Percentiles rank a stretch among this genome's conserved stretches.
Conservation (phyloP, 768 basidiomycete genomes). For the Suillus subluteus region DNA sequence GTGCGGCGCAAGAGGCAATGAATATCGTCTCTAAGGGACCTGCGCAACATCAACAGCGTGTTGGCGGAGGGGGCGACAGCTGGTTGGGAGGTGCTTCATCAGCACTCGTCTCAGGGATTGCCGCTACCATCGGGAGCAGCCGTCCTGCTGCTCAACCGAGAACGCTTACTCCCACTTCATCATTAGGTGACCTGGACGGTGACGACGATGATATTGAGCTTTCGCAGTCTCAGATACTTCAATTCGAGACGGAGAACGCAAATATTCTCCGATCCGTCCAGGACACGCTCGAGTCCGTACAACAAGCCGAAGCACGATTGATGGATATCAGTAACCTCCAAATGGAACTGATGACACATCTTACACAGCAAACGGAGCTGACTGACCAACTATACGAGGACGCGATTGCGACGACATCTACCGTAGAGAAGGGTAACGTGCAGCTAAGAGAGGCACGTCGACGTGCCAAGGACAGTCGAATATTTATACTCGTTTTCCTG, state of each 20-base stretch:
- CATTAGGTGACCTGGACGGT: conserved; percentile 51
- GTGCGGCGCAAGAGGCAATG: conserved; percentile 67
- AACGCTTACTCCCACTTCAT: conserved; percentile 34
- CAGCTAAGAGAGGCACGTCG: conserved; percentile 90
- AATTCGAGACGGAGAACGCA: conserved; percentile 93
- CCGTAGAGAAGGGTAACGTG: conserved; percentile 86
- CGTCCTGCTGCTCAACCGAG: conserved; percentile 29
- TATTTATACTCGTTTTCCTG: conserved; percentile 91
- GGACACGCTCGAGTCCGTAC: conserved; percentile 85
- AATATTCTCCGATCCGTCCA: conserved; percentile 83
- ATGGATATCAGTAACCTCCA: conserved; percentile 94
- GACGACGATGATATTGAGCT: conserved; percentile 84
- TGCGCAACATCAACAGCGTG: conserved; percentile 22
- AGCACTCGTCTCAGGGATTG: conserved; percentile 56
- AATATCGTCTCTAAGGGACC: conserved; percentile 42
- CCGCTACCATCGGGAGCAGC: conserved; percentile 57
- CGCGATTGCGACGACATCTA: conserved; percentile 83
- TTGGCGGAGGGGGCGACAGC: conserved; percentile 40
- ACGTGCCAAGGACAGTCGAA: conserved; percentile 82
- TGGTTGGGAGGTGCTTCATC: conserved; percentile 67
- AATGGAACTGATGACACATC: conserved; percentile 86
- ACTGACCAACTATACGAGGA: conserved; percentile 96
- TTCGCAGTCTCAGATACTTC: conserved; percentile 85
- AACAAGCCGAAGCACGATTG: conserved; percentile 88
- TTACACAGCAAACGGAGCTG: conserved; percentile 87